phyloP scores from a whole-genome alignment of 2,329 filamentous ascomycete genomes.

The Penicillium sp. region DNA sequence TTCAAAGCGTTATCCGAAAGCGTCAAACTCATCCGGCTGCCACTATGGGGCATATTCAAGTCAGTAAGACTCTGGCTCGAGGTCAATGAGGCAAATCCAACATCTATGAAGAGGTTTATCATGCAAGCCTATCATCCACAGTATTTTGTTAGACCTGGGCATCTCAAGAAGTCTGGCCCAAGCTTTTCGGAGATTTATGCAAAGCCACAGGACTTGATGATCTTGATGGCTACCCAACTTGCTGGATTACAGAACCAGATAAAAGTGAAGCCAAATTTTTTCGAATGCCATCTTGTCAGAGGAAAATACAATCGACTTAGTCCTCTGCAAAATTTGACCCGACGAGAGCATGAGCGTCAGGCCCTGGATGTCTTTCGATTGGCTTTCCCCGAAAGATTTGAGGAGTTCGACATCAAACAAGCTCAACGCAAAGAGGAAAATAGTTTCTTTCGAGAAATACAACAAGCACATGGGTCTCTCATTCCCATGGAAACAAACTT shows the following conservation, averaged over 20 bases:
- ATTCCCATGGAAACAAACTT: too few species aligned
- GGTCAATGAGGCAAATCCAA: background rate
- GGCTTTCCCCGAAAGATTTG: background rate
- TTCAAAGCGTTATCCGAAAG: background rate
- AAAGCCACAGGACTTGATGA: background rate
- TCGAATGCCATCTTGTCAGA: background rate
- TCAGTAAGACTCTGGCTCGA: background rate
- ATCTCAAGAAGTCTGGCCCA: background rate
- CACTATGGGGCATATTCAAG: background rate
- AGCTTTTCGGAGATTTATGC: background rate
- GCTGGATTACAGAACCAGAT: background rate
- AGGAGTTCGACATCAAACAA: background rate
- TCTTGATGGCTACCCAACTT: background rate
- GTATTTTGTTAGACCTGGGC: background rate
- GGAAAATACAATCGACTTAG: background rate
- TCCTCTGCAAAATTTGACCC: background rate
- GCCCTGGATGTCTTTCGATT: background rate
- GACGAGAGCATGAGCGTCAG: background rate
- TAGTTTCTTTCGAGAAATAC: background rate
- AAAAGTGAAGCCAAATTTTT: background rate
- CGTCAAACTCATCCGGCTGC: background rate
- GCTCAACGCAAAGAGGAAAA: background rate
- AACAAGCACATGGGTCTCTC: too few species aligned
- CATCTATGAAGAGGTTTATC: background rate
- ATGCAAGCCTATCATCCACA: conserved; percentile 1